These are phyloP conservation scores for Erigeron canadensis DNA, from an alignment of 129 eudicot species.

Conservation along the genomic window DNA sequence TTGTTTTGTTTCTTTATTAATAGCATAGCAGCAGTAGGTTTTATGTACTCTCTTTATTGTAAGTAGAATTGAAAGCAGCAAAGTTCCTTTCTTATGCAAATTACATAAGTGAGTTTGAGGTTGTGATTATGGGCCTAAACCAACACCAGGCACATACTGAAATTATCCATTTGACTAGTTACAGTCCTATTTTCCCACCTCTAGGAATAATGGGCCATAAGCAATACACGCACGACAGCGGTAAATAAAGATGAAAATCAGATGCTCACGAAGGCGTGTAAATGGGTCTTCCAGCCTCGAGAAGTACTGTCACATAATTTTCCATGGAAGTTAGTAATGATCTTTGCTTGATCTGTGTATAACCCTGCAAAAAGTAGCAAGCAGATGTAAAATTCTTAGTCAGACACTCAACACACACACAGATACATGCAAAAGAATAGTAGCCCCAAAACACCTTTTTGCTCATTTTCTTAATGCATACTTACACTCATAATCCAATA, in stretches of 20 bases:
- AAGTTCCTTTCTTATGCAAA: too few species aligned
- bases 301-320: slow-evolving; percentile 68
- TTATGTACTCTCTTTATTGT: too few species aligned
- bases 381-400: not conserved
- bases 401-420: not conserved
- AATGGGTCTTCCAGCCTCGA: slow-evolving; percentile 72
- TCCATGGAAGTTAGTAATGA: slow-evolving; percentile 88
- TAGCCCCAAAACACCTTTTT: not conserved
- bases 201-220: not conserved
- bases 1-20: too few species aligned
- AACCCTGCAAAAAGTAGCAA: slow-evolving; percentile 52
- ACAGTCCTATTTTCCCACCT: not conserved
- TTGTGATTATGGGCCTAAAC: too few species aligned
- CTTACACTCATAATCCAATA: not conserved
- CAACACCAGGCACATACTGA: too few species aligned
- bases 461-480: not conserved
- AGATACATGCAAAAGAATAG: not conserved
- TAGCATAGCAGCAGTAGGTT: too few species aligned
- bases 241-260: not conserved
- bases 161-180: not conserved
- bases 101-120: too few species aligned
- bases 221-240: not conserved
- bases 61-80: too few species aligned
- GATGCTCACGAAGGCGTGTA: slow-evolving; percentile 72
- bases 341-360: slow-evolving; percentile 71